Evolutionary conservation across 2,329 filamentous ascomycete genomes (phyloP), one percentile per base, ranked within the genome.

Genomic region (Didymella exigua): DNA sequence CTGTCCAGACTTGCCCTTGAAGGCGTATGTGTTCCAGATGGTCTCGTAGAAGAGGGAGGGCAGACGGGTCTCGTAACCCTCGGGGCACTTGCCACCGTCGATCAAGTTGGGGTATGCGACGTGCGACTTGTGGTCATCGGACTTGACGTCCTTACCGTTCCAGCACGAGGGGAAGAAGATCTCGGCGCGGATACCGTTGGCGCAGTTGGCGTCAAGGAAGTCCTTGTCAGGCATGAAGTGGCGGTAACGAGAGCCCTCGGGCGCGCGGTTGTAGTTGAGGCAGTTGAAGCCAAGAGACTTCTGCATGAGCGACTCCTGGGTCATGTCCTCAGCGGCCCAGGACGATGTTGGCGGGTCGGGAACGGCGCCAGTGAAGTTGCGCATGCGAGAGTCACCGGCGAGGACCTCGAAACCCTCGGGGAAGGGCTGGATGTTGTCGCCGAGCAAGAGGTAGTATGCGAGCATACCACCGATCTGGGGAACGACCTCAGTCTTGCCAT

Each of bases 271-370:
- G 72, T 97, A 97, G 84, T 98, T 88, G 57, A 99, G 78, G 77
- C 95, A 98, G 81, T 98, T 98, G 84, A 96, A 96, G 3, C 95
- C 93, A 24, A 97, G 67, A 9, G 93, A 91, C 58, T 93, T 91
- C 79, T 96, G 89, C 45, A 78, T 79, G 31, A 97, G 83, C 47
- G 87, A 84, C 14, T 76, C 74, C 78, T 96, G 92, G 10, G 87
- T 89, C 67, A 84, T 83, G 56, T 88, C 84, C 5, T 86, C 78
- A 3, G 49, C 52, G 4, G 76, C 70, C 93, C 93, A 97, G 21
- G 76, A 60, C 11, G 90, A 91, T 76, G 91, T 90, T 21, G 85
- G 82, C 33, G 84, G 79, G 63, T 85, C 85, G 2, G 87, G 87
- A 59, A 90, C 83, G 0, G 87, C 84, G 21, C 67, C 67, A 36